Evolutionary conservation across 768 basidiomycete species (phyloP).

Genomic region (Auriscalpium vulgare): DNA sequence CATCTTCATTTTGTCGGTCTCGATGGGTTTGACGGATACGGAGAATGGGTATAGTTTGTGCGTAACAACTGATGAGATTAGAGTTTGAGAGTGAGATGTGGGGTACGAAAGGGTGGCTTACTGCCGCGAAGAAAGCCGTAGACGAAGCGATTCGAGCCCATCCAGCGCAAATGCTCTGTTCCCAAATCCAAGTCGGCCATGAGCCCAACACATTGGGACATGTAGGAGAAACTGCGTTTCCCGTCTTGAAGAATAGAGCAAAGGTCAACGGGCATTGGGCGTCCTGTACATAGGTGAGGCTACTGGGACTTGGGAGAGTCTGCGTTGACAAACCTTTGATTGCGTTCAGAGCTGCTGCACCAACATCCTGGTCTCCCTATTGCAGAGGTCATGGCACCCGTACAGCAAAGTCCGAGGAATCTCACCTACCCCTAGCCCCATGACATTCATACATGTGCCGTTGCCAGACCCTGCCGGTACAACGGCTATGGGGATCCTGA

Average conservation of each 20-base stretch:
- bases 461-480: constrained; percentile 84
- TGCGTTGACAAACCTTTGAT: constrained; percentile 54
- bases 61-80: constrained; percentile 37
- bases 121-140: constrained; percentile 64
- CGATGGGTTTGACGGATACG: constrained; percentile 61
- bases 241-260: constrained; percentile 68
- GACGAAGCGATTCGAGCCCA: constrained; percentile 77
- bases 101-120: constrained; percentile 25
- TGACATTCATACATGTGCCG: constrained; percentile 61
- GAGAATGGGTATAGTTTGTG: constrained; percentile 62
- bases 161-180: constrained; percentile 79
- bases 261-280: constrained; percentile 66
- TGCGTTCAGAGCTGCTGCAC: constrained; percentile 64
- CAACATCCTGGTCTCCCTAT: constrained; percentile 65
- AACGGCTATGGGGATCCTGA: constrained; percentile 63
- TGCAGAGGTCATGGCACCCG: neutral
- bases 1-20: constrained; percentile 69
- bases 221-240: constrained; percentile 63
- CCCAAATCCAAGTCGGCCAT: constrained; percentile 83
- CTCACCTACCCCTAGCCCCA: constrained; percentile 53
- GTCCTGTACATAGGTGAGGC: constrained; percentile 33
- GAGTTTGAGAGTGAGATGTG: neutral
- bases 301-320: neutral
- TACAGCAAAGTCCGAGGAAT: neutral
- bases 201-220: constrained; percentile 76